Base-by-base conservation (phyloP, 768 basidiomycete genomes). In the Hirschioporus abietinus region DNA sequence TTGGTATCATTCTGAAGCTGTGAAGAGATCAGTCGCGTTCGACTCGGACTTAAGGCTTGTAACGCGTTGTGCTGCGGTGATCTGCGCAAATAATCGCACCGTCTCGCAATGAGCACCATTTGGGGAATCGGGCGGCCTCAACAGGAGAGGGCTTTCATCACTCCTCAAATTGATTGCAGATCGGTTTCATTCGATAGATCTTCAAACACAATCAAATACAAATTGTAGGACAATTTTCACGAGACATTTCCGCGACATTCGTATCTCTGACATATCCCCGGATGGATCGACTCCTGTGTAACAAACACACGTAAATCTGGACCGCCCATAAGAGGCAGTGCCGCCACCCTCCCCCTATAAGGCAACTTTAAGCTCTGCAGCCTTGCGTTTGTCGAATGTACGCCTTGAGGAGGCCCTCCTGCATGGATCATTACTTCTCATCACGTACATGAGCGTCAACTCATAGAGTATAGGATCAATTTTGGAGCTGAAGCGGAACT, bases 381-480 rank as follows among this genome's bases (percentile, higher is more conserved):
- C 42, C 42, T 52, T 52, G 42, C 42, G 42, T 52, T 52, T 52
- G 42, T 52, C 42, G 42, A 52, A 20, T 52, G 42, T 52, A 15
- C 42, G 42, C 42, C 42, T 52, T 52, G 42, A 52, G 42, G 42
- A 52, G 42, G 42, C 42, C 42, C 42, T 52, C 42, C 20, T 52
- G 42, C 42, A 52, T 52, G 42, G 42, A 52, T 52, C 42, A 52
- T 52, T 52, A 52, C 42, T 52, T 52, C 42, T 52, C 42, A 52
- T 52, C 42, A 52, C 42, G 42, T 52, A 52, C 42, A 52, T 52
- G 42, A 20, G 6, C 42, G 42, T 52, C 42, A 52, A 20, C 42
- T 52, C 42, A 52, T 52, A 15, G 15, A 52, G 30, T 5, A 3
- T 15, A 15, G 42, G 12, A 52, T 52, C 42, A 52, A 52, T 52